Percentiles rank a stretch among this genome's conserved stretches.
These are phyloP conservation scores for Eucalyptus regnans DNA, from an alignment of 345 rosid species.

Conservation along the genomic window DNA sequence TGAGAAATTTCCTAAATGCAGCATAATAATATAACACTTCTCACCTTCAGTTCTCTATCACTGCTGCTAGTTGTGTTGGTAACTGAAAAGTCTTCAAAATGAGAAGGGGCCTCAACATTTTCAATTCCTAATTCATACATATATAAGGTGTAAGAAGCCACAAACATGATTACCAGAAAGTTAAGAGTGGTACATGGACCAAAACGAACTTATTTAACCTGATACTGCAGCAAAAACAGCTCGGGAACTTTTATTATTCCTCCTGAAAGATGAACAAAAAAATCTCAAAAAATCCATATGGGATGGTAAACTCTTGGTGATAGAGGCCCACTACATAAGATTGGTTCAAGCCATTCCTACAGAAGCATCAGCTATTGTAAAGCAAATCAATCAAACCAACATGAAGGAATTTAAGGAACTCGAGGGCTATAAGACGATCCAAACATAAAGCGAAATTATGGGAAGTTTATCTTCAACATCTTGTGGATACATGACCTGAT, in stretches of 20 bases:
- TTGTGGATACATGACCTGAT: background rate
- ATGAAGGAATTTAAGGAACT: background rate
- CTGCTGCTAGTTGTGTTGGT: slow-evolving; percentile 1
- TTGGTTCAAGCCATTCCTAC: background rate
- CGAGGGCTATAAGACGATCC: background rate
- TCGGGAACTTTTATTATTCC: background rate
- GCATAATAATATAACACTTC: background rate
- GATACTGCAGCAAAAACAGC: slow-evolving; percentile 29
- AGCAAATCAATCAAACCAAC: background rate
- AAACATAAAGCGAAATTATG: background rate
- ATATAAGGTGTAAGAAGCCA: background rate
- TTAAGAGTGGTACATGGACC: background rate
- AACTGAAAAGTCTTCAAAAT: slow-evolving; percentile 36
- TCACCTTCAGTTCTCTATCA: slow-evolving; percentile 34
- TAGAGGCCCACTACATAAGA: background rate
- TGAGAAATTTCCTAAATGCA: background rate
- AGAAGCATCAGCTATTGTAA: background rate
- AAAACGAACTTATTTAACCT: slow-evolving; percentile 20
- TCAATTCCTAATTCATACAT: slow-evolving; percentile 17
- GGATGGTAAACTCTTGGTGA: background rate
- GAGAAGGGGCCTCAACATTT: slow-evolving; percentile 27
- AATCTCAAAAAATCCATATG: background rate
- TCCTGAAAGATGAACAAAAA: slow-evolving; percentile 16
- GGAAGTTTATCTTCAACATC: background rate
- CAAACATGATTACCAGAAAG: background rate